Percentiles rank a stretch among this genome's conserved stretches.
Conservation (phyloP, 768 basidiomycete species). For the Lentinula guzmanii region DNA sequence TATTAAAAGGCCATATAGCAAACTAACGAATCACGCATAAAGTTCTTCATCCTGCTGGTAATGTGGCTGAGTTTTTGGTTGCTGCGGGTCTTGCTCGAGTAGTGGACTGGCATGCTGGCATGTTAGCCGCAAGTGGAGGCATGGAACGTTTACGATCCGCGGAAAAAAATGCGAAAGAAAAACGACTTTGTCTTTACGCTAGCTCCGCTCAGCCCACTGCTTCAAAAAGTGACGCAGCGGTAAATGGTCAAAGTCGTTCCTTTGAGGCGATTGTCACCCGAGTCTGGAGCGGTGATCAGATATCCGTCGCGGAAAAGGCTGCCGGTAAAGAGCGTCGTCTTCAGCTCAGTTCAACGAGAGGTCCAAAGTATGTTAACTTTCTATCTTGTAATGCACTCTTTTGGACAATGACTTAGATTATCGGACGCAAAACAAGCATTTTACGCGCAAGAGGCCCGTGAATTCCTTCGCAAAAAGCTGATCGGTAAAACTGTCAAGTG, state of each 20-base stretch:
- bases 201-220: slow-evolving; percentile 36
- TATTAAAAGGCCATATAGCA: slow-evolving; percentile 4
- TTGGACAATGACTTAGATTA: slow-evolving; percentile 39
- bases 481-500: slow-evolving; percentile 86
- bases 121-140: slow-evolving; percentile 76
- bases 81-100: slow-evolving; percentile 82
- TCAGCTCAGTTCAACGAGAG: slow-evolving; percentile 84
- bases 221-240: slow-evolving; percentile 38
- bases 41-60: slow-evolving; percentile 91
- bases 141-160: slow-evolving; percentile 86
- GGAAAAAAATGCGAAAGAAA: slow-evolving; percentile 77
- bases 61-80: slow-evolving; percentile 87
- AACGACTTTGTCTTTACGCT: slow-evolving; percentile 64
- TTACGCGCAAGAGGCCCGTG: slow-evolving; percentile 88
- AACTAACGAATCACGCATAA: background rate
- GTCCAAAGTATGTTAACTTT: slow-evolving; percentile 56
- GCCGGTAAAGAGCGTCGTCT: slow-evolving; percentile 72
- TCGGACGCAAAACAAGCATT: slow-evolving; percentile 82
- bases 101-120: slow-evolving; percentile 97
- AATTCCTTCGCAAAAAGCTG: slow-evolving; percentile 86
- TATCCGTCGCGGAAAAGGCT: slow-evolving; percentile 75
- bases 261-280: slow-evolving; percentile 85
- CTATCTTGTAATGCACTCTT: background rate
- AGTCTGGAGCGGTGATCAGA: slow-evolving; percentile 89
- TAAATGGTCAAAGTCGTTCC: slow-evolving; percentile 37